Percentiles rank a stretch among this genome's conserved stretches.
These are phyloP conservation scores for Didymella segeticola DNA, from an alignment of 2,329 filamentous ascomycete genomes.

Conservation along the genomic window DNA sequence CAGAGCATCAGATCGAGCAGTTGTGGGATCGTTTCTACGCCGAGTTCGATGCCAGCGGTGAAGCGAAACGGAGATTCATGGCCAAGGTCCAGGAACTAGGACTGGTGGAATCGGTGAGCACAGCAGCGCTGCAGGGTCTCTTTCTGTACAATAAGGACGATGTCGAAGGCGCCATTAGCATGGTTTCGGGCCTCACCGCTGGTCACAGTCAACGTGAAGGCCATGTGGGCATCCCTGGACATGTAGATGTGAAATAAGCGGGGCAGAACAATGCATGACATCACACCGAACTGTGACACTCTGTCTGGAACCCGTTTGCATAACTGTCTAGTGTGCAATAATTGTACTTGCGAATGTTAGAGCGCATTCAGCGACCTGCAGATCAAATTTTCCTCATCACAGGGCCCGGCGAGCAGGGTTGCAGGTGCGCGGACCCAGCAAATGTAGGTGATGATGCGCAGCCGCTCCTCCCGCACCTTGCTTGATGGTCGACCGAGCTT, in stretches of 20 bases:
- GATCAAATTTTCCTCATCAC: constrained; percentile 13
- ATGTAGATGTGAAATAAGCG: constrained; percentile 38
- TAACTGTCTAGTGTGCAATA: constrained; percentile 15
- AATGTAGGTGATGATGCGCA: constrained; percentile 22
- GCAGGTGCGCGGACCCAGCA: constrained; percentile 1
- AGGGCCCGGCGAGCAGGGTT: constrained; percentile 3
- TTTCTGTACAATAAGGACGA: constrained; percentile 96
- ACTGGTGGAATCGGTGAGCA: constrained; percentile 76
- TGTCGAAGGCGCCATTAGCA: constrained; percentile 82
- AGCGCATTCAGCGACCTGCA: constrained; percentile 3
- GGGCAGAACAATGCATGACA: constrained; percentile 17
- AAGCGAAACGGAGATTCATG: constrained; percentile 73
- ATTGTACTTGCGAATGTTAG: constrained; percentile 9
- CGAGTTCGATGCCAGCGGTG: constrained; percentile 72
- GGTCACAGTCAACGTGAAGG: constrained; percentile 31
- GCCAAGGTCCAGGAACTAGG: constrained; percentile 71
- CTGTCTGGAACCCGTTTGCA: not conserved
- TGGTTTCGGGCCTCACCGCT: constrained; percentile 69
- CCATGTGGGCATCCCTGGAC: constrained; percentile 41
- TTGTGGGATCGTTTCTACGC: constrained; percentile 98
- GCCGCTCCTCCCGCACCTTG: constrained; percentile 20
- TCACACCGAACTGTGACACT: constrained; percentile 12
- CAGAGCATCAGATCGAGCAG: constrained; percentile 78
- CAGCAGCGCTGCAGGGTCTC: constrained; percentile 89
- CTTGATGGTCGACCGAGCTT: constrained; percentile 14